These are phyloP conservation scores for Cystobasidiopsis lactophilus DNA, from an alignment of 768 basidiomycete species.

Conservation along the genomic window DNA sequence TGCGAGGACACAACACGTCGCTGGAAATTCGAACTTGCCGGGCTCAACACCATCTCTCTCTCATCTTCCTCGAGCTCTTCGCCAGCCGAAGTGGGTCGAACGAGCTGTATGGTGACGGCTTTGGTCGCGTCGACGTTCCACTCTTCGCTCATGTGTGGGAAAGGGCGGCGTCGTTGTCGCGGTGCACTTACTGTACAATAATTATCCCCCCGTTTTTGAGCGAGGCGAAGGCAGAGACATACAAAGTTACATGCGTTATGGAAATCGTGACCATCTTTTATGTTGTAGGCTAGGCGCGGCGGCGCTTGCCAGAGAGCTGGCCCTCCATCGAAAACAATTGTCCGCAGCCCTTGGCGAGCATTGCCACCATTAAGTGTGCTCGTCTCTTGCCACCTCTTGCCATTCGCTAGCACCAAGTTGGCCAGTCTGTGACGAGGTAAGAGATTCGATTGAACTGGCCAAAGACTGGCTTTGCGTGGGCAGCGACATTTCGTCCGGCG, in stretches of 20 bases:
- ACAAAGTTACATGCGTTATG: not conserved
- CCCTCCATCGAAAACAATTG: too few relatives aligned
- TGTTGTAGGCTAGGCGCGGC: too few relatives aligned
- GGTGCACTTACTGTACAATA: not conserved
- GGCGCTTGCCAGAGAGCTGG: too few relatives aligned
- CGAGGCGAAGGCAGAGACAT: not conserved
- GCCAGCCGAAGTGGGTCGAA: not conserved
- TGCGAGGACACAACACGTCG: conserved; percentile 36
- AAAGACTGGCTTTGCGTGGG: too few relatives aligned
- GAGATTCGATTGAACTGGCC: too few relatives aligned
- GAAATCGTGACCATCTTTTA: not conserved
- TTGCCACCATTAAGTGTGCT: too few relatives aligned
- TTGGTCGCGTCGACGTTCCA: conserved; percentile 68
- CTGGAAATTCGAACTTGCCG: too few relatives aligned
- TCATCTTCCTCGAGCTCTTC: conserved; percentile 34
- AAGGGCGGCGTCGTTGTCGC: not conserved
- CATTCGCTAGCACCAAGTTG: too few relatives aligned
- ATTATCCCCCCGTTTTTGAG: not conserved
- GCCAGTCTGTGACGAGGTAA: too few relatives aligned
- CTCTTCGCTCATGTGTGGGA: conserved; percentile 22
- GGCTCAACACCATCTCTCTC: conserved; percentile 40
- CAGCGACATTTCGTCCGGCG: too few relatives aligned
- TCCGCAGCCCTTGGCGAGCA: too few relatives aligned
- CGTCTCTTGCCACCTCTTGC: too few relatives aligned
- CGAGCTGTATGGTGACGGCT: conserved; percentile 49